A percentile compares a stretch with the other conserved stretches of the same genome.
These are phyloP conservation scores for Magnusiomyces fungicola DNA, from an alignment of 1,139 yeast species.

Conservation along the genomic window DNA sequence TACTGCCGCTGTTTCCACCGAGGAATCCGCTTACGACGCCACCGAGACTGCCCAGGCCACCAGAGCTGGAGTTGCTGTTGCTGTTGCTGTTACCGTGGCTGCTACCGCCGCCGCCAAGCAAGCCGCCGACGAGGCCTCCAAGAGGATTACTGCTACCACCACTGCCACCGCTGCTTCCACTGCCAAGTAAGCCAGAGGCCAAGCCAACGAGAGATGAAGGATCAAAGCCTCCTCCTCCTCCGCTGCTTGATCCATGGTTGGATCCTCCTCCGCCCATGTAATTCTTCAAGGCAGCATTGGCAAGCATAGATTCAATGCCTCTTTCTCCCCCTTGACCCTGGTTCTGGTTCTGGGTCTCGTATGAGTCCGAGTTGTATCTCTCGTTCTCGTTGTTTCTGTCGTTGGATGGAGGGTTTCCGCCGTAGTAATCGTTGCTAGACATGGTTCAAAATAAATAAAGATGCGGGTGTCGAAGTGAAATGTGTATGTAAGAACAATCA, in stretches of 20 bases:
- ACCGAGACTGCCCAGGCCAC: conserved; percentile 1
- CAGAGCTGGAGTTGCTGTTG: background rate
- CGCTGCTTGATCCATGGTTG: background rate
- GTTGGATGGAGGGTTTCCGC: background rate
- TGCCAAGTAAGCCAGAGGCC: background rate
- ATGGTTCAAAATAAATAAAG: too few relatives aligned
- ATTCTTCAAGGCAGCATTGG: conserved; percentile 3
- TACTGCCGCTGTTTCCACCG: background rate
- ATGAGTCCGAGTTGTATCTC: background rate
- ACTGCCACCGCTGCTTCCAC: background rate
- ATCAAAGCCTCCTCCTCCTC: background rate
- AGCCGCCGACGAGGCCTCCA: conserved; percentile 2
- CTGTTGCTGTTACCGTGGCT: conserved; percentile 1
- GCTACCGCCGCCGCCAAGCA: conserved; percentile 1
- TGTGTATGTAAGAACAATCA: too few relatives aligned
- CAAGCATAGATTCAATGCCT: background rate
- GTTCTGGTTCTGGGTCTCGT: background rate
- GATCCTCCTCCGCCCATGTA: background rate
- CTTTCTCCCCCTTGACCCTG: conserved; percentile 2
- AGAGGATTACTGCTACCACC: background rate
- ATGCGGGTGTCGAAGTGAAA: too few relatives aligned
- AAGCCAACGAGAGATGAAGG: background rate
- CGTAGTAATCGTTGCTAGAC: conserved; percentile 5
- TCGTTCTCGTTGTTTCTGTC: conserved; percentile 2
- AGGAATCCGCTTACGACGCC: background rate